A percentile compares a stretch with the other conserved stretches of the same genome.
Conservation (phyloP, 345 rosid species). For the Noccaea caerulescens region DNA sequence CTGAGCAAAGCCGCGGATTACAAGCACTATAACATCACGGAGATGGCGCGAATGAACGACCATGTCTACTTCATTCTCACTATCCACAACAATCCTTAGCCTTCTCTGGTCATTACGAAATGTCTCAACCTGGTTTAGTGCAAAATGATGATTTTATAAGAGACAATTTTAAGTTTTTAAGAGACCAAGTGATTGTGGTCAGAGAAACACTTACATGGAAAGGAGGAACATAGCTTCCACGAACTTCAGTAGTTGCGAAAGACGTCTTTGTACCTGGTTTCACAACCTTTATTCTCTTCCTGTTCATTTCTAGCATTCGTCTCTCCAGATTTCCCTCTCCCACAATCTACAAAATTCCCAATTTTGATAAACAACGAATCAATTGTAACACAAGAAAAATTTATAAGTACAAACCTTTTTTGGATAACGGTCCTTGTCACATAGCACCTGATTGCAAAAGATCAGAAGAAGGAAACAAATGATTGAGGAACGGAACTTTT, state of each 20-base stretch:
- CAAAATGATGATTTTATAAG: slow-evolving; percentile 10
- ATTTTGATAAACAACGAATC: slow-evolving; percentile 19
- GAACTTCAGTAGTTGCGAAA: slow-evolving; percentile 85
- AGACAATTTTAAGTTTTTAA: not conserved
- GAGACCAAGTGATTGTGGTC: slow-evolving; percentile 11
- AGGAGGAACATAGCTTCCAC: slow-evolving; percentile 93
- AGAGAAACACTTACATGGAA: slow-evolving; percentile 70
- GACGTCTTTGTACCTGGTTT: slow-evolving; percentile 95
- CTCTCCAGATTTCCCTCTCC: slow-evolving; percentile 88
- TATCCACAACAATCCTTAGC: slow-evolving; percentile 82
- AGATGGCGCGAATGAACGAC: slow-evolving; percentile 81
- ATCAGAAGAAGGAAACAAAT: slow-evolving; percentile 17
- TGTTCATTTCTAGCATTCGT: slow-evolving; percentile 83
- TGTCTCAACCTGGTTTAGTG: slow-evolving; percentile 64
- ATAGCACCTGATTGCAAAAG: slow-evolving; percentile 65
- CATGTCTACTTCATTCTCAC: slow-evolving; percentile 81
- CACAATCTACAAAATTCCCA: slow-evolving; percentile 52
- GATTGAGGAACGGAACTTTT: not conserved
- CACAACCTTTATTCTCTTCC: slow-evolving; percentile 87
- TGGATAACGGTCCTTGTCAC: slow-evolving; percentile 74
- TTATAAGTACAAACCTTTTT: slow-evolving; percentile 64
- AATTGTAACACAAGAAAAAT: not conserved
- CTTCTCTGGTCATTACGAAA: slow-evolving; percentile 86
- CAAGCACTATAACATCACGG: slow-evolving; percentile 78
- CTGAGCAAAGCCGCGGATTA: slow-evolving; percentile 90